phyloP scores from a whole-genome alignment of 2,329 filamentous ascomycete genomes.

The Saccharata proteae region DNA sequence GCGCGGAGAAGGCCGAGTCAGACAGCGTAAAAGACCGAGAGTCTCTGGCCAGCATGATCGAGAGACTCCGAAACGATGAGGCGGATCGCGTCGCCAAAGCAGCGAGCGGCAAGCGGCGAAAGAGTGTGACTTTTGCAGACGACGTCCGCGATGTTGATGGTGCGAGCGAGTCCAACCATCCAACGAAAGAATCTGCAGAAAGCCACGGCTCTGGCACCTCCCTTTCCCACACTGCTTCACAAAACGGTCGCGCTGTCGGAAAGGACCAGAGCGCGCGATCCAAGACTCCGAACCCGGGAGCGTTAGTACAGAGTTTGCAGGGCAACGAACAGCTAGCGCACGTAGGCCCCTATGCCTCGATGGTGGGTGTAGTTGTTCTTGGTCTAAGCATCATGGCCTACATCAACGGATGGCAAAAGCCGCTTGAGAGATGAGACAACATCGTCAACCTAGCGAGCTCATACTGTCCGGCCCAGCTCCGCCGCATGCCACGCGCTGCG shows the following conservation, averaged over 20 bases:
- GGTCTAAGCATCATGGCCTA: slow-evolving; percentile 30
- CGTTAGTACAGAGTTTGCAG: slow-evolving; percentile 16
- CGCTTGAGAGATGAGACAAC: slow-evolving; percentile 28
- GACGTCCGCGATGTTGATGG: slow-evolving; percentile 12
- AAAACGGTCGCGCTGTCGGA: slow-evolving; percentile 20
- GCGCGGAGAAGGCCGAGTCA: slow-evolving; percentile 69
- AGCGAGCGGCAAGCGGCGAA: slow-evolving; percentile 18
- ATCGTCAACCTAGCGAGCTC: background rate
- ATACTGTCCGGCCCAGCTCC: no score
- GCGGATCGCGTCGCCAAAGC: slow-evolving; percentile 38
- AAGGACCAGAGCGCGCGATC: slow-evolving; percentile 14
- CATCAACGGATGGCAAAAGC: slow-evolving; percentile 31
- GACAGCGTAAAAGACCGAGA: slow-evolving; percentile 62
- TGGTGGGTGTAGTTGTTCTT: slow-evolving; percentile 27
- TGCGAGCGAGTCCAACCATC: slow-evolving; percentile 11
- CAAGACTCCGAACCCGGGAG: slow-evolving; percentile 15
- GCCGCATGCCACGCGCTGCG: no score
- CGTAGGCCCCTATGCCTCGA: slow-evolving; percentile 25
- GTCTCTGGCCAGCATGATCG: slow-evolving; percentile 76
- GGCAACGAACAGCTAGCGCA: slow-evolving; percentile 16
- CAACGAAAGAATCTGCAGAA: slow-evolving; percentile 15
- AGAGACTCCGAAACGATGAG: slow-evolving; percentile 62
- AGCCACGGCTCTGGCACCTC: slow-evolving; percentile 1
- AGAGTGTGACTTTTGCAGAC: slow-evolving; percentile 11
- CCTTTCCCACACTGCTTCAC: slow-evolving; percentile 10